Base-by-base conservation (phyloP, 2,329 filamentous ascomycete genomes). In the Eurotiales sp. region DNA sequence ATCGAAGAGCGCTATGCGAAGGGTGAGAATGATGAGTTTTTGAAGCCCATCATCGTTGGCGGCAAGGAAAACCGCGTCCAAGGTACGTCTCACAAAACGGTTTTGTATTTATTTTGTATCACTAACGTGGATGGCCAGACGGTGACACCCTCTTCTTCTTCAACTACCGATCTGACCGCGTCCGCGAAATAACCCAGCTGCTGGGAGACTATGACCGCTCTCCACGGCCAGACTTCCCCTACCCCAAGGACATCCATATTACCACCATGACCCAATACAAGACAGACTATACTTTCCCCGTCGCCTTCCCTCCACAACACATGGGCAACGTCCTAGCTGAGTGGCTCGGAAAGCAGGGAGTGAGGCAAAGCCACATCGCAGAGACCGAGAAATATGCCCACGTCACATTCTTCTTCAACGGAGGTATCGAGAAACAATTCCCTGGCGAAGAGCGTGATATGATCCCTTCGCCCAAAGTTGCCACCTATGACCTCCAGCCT, bases 381-480 rank as follows among this genome's bases (percentile, higher is more conserved):
- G 93, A 99, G 81, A 99, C 93, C 2, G 93, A 99, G 74, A 99
- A 99, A 79, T 99, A 99, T 72, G 93, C 93, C 30, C 93, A 99
- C 77, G 93, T 99, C 58, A 97, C 93, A 52, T 97, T 97, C 82
- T 97, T 97, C 83, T 97, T 97, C 85, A 99, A 99, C 76, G 93
- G 93, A 52, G 93, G 93, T 67, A 88, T 96, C 48, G 93, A 99
- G 78, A 95, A 96, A 78, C 88, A 89, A 57, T 99, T 96, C 75
- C 84, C 87, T 49, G 86, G 90, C 43, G 93, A 99, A 76, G 84
- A 86, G 56, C 88, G 93, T 59, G 93, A 99, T 65, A 87, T 96
- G 78, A 91, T 99, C 41, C 85, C 90, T 45, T 96, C 90, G 44
- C 95, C 95, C 72, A 92, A 87, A 79, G 93, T 99, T 30, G 81